A percentile compares a stretch with the other conserved stretches of the same genome.
These are phyloP conservation scores for Marasmius oreades DNA, from an alignment of 1,284 basidiomycete species.

Conservation along the genomic window DNA sequence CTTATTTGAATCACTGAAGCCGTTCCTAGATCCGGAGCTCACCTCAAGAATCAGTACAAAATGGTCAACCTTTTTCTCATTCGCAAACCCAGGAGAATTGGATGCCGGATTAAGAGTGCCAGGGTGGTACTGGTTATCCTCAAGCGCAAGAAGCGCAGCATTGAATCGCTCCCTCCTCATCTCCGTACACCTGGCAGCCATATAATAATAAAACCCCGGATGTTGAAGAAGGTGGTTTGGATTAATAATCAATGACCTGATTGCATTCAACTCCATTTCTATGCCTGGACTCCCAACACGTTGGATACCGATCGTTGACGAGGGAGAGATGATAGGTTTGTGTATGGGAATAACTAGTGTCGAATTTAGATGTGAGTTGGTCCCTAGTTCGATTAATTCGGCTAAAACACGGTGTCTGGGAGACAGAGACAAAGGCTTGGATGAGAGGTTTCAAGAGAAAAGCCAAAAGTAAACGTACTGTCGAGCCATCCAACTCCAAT, in stretches of 20 bases:
- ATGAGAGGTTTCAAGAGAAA: slow-evolving; percentile 3
- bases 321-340: slow-evolving; percentile 30
- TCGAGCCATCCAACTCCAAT: slow-evolving; percentile 93
- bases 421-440: neutral
- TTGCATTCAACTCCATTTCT: slow-evolving; percentile 41
- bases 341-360: slow-evolving; percentile 67
- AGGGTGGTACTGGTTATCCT: neutral
- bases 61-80: slow-evolving; percentile 91
- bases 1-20: neutral
- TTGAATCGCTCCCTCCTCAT: slow-evolving; percentile 67
- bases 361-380: slow-evolving; percentile 34
- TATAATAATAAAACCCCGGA: slow-evolving; percentile 88
- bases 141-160: slow-evolving; percentile 33
- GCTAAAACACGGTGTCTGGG: slow-evolving; percentile 80
- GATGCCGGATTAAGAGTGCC: neutral
- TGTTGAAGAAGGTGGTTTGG: slow-evolving; percentile 77
- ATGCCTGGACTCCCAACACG: slow-evolving; percentile 31
- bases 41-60: slow-evolving; percentile 79
- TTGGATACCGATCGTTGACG: slow-evolving; percentile 26
- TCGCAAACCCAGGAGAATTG: slow-evolving; percentile 60
- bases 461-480: slow-evolving; percentile 67
- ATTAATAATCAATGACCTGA: slow-evolving; percentile 60
- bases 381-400: slow-evolving; percentile 83
- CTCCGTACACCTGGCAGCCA: slow-evolving; percentile 82
- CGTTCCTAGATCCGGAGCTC: slow-evolving; percentile 13